These are phyloP conservation scores for Sordariomycetes sp. DNA, from an alignment of 2,329 filamentous ascomycete species.

Conservation along the genomic window DNA sequence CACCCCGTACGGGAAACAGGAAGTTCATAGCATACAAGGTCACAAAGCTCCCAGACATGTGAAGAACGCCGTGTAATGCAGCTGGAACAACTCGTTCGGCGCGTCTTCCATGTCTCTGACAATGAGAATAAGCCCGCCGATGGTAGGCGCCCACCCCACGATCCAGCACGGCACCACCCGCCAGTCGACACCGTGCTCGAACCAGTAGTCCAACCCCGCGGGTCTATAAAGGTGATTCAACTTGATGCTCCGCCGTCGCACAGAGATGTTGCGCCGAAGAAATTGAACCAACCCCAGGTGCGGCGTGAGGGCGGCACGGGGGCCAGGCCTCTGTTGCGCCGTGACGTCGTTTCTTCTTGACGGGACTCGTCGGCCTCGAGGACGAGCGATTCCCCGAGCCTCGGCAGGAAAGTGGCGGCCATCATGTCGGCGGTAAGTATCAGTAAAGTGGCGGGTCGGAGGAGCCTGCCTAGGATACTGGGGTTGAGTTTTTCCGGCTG, in stretches of 20 bases:
- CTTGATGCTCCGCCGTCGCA: slow-evolving; percentile 20
- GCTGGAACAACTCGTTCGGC: slow-evolving; percentile 21
- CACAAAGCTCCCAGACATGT: slow-evolving; percentile 9
- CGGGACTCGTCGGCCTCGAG: slow-evolving; percentile 23
- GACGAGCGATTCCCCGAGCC: slow-evolving; percentile 16
- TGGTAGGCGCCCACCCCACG: slow-evolving; percentile 15
- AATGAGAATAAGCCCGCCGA: slow-evolving; percentile 12
- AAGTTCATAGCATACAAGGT: slow-evolving; percentile 14
- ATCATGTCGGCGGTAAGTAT: background rate
- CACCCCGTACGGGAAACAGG: slow-evolving; percentile 21
- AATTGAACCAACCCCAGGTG: slow-evolving; percentile 28
- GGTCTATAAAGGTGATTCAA: slow-evolving; percentile 21
- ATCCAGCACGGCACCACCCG: slow-evolving; percentile 18
- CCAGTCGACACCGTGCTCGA: slow-evolving; percentile 19
- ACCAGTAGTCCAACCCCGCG: slow-evolving; percentile 21
- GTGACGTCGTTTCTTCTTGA: slow-evolving; percentile 31
- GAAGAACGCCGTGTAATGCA: slow-evolving; percentile 33
- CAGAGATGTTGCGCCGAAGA: slow-evolving; percentile 25
- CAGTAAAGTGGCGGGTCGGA: no score
- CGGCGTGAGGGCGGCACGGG: slow-evolving; percentile 26
- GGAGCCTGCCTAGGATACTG: no score
- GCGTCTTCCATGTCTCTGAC: slow-evolving; percentile 11
- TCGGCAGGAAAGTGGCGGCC: slow-evolving; percentile 4
- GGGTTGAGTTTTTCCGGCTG: no score
- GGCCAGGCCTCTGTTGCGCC: slow-evolving; percentile 31